phyloP scores from a whole-genome alignment of 805 yeast species.

The Clavispora fructus region DNA sequence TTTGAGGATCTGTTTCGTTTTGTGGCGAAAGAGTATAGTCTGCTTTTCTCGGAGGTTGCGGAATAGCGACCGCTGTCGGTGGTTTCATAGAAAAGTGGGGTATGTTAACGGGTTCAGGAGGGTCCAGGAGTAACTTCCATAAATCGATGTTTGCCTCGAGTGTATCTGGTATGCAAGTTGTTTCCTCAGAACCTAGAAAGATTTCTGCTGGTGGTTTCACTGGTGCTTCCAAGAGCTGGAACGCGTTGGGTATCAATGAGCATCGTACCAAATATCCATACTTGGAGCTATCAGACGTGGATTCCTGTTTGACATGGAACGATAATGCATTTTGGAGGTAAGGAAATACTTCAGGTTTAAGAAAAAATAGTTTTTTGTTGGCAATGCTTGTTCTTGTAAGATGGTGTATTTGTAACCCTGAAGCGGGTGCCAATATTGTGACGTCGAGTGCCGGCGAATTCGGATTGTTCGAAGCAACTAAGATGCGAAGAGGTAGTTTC shows the following conservation, averaged over 20 bases:
- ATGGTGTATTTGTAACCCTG: background rate
- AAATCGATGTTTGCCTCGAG: background rate
- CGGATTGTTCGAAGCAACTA: background rate
- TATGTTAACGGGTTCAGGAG: background rate
- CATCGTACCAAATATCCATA: background rate
- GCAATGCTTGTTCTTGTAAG: background rate
- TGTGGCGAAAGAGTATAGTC: conserved; percentile 12
- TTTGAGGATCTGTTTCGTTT: conserved; percentile 21
- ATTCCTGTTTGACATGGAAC: background rate
- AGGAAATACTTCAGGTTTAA: background rate
- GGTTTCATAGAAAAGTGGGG: conserved; percentile 16
- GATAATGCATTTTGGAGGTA: background rate
- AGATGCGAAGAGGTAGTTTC: background rate
- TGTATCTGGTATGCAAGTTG: background rate
- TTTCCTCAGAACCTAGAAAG: background rate
- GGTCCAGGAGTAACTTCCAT: background rate
- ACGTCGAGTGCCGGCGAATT: background rate
- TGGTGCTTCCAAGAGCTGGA: background rate
- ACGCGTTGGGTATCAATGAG: background rate
- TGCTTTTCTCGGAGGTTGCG: background rate
- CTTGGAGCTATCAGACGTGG: background rate
- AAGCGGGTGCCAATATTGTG: background rate
- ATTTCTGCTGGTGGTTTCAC: background rate
- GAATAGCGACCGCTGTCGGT: conserved; percentile 2
- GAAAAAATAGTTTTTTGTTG: background rate